Conservation (phyloP, 2,329 filamentous ascomycete species). For the Dothideomycetes sp. region DNA sequence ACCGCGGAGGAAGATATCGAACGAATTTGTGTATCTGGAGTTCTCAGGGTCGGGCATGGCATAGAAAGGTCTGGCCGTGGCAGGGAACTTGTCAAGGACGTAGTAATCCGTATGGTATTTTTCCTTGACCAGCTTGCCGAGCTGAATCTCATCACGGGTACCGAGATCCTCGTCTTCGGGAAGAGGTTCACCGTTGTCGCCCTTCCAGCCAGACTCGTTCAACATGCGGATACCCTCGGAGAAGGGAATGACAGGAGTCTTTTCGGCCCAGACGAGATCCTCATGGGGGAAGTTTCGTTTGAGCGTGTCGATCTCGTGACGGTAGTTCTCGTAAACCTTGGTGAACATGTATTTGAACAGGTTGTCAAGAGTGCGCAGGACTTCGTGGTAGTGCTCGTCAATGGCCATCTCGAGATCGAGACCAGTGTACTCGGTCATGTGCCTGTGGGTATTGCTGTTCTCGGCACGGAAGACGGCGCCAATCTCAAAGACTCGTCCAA, state of each 20-base stretch:
- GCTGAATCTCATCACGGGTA: slow-evolving; percentile 76
- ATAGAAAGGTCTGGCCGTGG: slow-evolving; percentile 78
- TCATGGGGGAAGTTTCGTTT: slow-evolving; percentile 79
- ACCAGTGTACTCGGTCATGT: slow-evolving; percentile 90
- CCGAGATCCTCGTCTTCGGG: slow-evolving; percentile 70
- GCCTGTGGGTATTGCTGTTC: slow-evolving; percentile 90
- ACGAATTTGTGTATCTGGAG: slow-evolving; percentile 72
- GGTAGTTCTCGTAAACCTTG: slow-evolving; percentile 58
- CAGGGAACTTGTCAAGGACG: slow-evolving; percentile 86
- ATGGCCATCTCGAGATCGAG: slow-evolving; percentile 90
- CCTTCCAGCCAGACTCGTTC: slow-evolving; percentile 64
- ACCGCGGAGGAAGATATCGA: slow-evolving; percentile 88
- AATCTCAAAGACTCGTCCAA: slow-evolving; percentile 81
- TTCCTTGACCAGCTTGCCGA: slow-evolving; percentile 76
- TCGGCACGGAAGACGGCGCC: slow-evolving; percentile 88
- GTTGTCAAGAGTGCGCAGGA: slow-evolving; percentile 66
- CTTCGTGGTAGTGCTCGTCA: slow-evolving; percentile 81
- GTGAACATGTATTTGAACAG: slow-evolving; percentile 74
- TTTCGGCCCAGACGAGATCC: slow-evolving; percentile 76
- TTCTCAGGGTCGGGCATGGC: slow-evolving; percentile 74
- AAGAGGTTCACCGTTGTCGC: slow-evolving; percentile 64
- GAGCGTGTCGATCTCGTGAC: slow-evolving; percentile 66
- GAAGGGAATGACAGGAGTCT: slow-evolving; percentile 77
- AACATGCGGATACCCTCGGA: slow-evolving; percentile 70
- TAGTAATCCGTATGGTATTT: slow-evolving; percentile 88